Evolutionary conservation across 1,284 basidiomycete genomes (phyloP).

Genomic region (Rhizoctonia solani): DNA sequence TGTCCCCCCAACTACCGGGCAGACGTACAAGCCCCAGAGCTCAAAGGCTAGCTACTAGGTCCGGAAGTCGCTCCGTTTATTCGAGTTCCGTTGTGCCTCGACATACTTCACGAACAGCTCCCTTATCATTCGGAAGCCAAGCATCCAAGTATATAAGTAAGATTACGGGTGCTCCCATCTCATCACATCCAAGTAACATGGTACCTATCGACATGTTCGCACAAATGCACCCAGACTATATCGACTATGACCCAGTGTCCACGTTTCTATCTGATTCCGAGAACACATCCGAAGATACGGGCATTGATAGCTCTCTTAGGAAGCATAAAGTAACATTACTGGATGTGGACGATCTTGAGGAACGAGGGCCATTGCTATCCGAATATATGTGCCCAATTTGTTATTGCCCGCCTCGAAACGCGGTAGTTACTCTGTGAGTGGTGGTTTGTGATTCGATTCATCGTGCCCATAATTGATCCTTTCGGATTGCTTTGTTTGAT

Average conservation of each 20-base stretch:
- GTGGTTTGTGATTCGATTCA: not conserved
- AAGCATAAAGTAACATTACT: not conserved
- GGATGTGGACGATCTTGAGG: not conserved
- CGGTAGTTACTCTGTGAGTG: slow-evolving; percentile 22
- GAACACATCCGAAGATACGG: no score
- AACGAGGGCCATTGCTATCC: not conserved
- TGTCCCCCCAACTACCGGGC: no score
- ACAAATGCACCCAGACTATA: not conserved
- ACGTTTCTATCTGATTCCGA: not conserved
- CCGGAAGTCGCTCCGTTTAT: no score
- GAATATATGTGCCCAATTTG: slow-evolving; percentile 32
- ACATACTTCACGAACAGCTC: no score
- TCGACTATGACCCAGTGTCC: not conserved
- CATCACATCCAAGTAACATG: no score
- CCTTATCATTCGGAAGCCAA: no score
- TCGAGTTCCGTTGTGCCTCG: no score
- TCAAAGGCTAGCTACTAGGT: no score
- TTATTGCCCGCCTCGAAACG: slow-evolving; percentile 13
- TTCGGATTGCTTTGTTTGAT: not conserved
- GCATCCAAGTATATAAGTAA: no score
- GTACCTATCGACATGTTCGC: not conserved
- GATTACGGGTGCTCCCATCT: no score
- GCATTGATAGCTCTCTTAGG: no score
- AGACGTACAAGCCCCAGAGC: no score
- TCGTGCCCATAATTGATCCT: not conserved